Evolutionary conservation across 805 yeast species (phyloP).

Genomic region (Saccharomycopsis selenospora): DNA sequence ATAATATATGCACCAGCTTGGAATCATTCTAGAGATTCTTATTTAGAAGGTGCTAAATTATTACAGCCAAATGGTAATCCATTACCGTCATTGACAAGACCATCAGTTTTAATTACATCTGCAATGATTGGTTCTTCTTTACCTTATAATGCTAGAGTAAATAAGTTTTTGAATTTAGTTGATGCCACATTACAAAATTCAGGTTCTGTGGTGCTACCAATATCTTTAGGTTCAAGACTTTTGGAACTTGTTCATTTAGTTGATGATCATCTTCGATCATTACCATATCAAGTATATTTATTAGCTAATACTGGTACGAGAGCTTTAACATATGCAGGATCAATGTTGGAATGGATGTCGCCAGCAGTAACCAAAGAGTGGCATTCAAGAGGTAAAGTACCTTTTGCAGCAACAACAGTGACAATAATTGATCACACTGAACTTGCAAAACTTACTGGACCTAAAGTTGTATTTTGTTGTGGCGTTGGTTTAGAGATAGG

Average conservation of each 20-base stretch:
- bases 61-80: constrained; percentile 53
- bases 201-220: constrained; percentile 78
- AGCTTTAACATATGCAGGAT: constrained; percentile 70
- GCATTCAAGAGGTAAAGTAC: constrained; percentile 66
- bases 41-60: constrained; percentile 64
- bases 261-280: constrained; percentile 48
- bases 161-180: constrained; percentile 53
- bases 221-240: constrained; percentile 72
- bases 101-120: constrained; percentile 76
- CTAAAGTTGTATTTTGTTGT: constrained; percentile 75
- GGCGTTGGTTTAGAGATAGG: constrained; percentile 63
- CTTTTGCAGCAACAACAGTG: constrained; percentile 67
- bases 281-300: constrained; percentile 55
- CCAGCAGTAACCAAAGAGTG: constrained; percentile 77
- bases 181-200: constrained; percentile 53
- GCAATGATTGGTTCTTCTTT: constrained; percentile 55
- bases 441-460: constrained; percentile 48
- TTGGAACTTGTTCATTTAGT: constrained; percentile 69
- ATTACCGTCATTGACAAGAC: constrained; percentile 55
- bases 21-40: constrained; percentile 90
- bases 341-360: constrained; percentile 95
- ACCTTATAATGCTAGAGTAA: constrained; percentile 57
- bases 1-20: constrained; percentile 86
- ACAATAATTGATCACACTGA: constrained; percentile 53
- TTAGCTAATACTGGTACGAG: constrained; percentile 77